Conservation (phyloP, 495 filamentous ascomycete species). For the Glonium stellatum region DNA sequence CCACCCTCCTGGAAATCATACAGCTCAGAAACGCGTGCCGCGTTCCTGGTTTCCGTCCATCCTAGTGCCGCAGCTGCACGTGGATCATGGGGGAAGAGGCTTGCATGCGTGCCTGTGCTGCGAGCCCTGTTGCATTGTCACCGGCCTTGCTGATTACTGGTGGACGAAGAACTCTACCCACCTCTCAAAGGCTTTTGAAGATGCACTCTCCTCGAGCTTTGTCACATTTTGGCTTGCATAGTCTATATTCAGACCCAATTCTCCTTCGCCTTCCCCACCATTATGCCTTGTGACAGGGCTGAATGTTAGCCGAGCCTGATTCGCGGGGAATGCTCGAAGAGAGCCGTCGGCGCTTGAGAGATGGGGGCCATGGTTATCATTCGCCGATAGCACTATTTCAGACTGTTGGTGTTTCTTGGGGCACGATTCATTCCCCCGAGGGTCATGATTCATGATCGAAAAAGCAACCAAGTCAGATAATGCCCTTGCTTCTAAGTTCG, state of each 20-base stretch:
- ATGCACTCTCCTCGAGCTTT: neutral
- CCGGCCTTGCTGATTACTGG: neutral
- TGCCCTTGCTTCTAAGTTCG: too few species aligned
- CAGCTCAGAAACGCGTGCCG: conserved; percentile 22
- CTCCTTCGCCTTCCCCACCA: neutral
- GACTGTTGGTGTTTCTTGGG: neutral
- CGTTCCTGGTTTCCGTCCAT: conserved; percentile 2
- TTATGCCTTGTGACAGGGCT: neutral
- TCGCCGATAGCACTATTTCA: neutral
- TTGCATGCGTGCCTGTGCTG: neutral
- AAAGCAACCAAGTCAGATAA: too few species aligned
- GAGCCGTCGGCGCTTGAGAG: neutral
- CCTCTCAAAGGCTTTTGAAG: neutral
- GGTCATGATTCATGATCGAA: neutral
- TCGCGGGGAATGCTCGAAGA: neutral
- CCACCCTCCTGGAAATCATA: conserved; percentile 17
- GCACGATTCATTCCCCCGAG: neutral
- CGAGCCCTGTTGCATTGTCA: neutral
- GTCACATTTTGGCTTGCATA: neutral
- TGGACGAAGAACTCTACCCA: neutral
- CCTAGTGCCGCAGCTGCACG: conserved; percentile 18
- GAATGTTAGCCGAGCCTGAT: neutral
- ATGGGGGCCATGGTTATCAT: neutral
- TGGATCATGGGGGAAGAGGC: neutral
- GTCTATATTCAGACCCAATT: neutral